Conservation (phyloP, 495 filamentous ascomycete genomes). For the Talaromyces thailandensis region DNA sequence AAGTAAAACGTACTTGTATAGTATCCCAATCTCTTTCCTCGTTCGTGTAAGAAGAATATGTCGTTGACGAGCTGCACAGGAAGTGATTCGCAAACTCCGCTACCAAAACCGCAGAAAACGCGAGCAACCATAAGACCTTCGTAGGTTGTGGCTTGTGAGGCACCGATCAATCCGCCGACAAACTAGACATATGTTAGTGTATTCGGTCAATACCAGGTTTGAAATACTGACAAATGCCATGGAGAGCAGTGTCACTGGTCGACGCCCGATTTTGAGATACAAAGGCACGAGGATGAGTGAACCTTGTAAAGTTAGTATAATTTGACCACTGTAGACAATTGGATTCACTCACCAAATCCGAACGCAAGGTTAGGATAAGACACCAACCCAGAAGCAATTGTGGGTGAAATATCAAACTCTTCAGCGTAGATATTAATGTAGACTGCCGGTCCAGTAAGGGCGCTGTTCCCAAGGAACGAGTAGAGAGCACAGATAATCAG, state of each 20-base stretch:
- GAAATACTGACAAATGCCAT: conserved; percentile 30
- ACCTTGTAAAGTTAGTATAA: conserved; percentile 18
- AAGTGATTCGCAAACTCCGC: conserved; percentile 52
- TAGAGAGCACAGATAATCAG: conserved; percentile 49
- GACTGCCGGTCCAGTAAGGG: conserved; percentile 48
- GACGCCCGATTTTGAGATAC: conserved; percentile 48
- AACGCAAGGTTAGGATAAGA: conserved; percentile 57
- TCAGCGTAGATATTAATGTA: conserved; percentile 50
- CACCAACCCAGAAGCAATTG: conserved; percentile 45
- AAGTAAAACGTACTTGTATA: conserved; percentile 38
- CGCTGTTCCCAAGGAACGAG: conserved; percentile 52
- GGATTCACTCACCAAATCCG: conserved; percentile 45
- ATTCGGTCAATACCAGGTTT: not conserved
- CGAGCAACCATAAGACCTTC: conserved; percentile 44
- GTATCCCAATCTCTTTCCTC: conserved; percentile 48
- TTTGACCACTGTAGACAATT: not conserved
- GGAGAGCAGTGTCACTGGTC: conserved; percentile 46
- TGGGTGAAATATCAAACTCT: conserved; percentile 42
- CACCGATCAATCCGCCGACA: conserved; percentile 46
- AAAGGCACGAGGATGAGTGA: conserved; percentile 49
- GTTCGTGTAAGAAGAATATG: conserved; percentile 56
- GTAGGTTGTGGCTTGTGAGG: conserved; percentile 42
- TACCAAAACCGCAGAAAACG: conserved; percentile 47
- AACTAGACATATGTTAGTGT: conserved; percentile 24
- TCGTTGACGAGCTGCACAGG: conserved; percentile 59